These are phyloP conservation scores for Dovyalis caffra DNA, from an alignment of 345 rosid genomes.

Conservation along the genomic window DNA sequence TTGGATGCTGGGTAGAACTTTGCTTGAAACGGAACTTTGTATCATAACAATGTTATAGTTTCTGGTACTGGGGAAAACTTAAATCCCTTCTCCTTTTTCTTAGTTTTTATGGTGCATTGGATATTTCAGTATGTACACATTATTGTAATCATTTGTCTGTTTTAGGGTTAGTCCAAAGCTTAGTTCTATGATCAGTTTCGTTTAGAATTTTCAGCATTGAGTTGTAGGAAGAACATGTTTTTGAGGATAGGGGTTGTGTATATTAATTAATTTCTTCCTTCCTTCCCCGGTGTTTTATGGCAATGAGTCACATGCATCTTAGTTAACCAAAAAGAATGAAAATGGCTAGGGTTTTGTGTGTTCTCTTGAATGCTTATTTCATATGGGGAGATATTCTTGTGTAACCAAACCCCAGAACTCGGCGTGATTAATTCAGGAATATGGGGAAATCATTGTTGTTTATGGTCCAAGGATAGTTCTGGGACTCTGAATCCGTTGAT, in stretches of 20 bases:
- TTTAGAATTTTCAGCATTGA: constrained; percentile 13
- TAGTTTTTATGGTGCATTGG: constrained; percentile 28
- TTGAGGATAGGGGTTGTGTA: constrained; percentile 17
- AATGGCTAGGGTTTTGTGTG: background rate
- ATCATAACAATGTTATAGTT: constrained; percentile 38
- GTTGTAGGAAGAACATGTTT: constrained; percentile 23
- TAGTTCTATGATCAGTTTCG: constrained; percentile 17
- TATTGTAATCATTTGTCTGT: constrained; percentile 19
- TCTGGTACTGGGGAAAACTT: constrained; percentile 22
- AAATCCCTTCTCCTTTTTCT: constrained; percentile 6
- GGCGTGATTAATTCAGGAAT: no score
- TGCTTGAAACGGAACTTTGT: constrained; percentile 35
- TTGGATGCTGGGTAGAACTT: constrained; percentile 34
- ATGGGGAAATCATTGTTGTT: no score
- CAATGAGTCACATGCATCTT: constrained; percentile 8
- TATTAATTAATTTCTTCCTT: constrained; percentile 9
- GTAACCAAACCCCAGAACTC: background rate
- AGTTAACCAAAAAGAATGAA: constrained; percentile 1
- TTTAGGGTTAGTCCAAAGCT: constrained; percentile 21
- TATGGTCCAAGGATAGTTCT: no score
- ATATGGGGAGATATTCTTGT: background rate
- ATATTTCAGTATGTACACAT: constrained; percentile 26
- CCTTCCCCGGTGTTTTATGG: constrained; percentile 1
- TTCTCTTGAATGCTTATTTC: background rate
- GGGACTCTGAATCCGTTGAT: no score